Conservation (phyloP, 73 alveolate genomes). For the Stentor roeselii region DNA sequence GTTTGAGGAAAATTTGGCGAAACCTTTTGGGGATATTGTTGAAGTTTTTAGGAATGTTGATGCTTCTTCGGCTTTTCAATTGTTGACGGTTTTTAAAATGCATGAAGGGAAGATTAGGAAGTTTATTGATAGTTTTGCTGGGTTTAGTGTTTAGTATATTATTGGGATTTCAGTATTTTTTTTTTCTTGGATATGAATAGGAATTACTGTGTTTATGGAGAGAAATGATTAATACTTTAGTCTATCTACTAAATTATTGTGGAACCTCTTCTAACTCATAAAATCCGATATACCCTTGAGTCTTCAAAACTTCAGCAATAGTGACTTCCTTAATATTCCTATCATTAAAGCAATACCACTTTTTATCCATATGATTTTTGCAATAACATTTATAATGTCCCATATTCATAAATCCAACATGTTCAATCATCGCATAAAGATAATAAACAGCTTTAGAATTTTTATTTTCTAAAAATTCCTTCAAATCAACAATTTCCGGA, state of each 20-base stretch:
- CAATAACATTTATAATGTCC: slow-evolving; percentile 20
- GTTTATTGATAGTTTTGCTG: neutral
- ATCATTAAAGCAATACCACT: slow-evolving; percentile 16
- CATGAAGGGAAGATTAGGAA: neutral
- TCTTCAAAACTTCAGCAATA: neutral
- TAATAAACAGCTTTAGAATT: neutral
- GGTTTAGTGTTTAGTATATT: neutral
- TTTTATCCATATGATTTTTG: neutral
- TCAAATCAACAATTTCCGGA: neutral
- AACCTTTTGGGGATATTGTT: neutral
- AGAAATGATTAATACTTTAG: no score
- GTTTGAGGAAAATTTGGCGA: neutral
- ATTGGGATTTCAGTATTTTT: no score
- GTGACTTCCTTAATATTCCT: neutral
- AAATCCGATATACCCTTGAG: slow-evolving; percentile 16
- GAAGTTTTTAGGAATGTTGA: neutral
- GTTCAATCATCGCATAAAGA: neutral
- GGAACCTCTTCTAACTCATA: no score
- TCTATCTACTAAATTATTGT: no score
- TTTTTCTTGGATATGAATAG: no score
- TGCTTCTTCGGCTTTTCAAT: neutral
- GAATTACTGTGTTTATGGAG: no score
- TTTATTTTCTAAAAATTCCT: neutral
- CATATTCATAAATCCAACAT: neutral
- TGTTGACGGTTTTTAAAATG: slow-evolving; percentile 1